phyloP scores from a whole-genome alignment of 2,329 filamentous ascomycete species.

The Proliferodiscus dingleyae region DNA sequence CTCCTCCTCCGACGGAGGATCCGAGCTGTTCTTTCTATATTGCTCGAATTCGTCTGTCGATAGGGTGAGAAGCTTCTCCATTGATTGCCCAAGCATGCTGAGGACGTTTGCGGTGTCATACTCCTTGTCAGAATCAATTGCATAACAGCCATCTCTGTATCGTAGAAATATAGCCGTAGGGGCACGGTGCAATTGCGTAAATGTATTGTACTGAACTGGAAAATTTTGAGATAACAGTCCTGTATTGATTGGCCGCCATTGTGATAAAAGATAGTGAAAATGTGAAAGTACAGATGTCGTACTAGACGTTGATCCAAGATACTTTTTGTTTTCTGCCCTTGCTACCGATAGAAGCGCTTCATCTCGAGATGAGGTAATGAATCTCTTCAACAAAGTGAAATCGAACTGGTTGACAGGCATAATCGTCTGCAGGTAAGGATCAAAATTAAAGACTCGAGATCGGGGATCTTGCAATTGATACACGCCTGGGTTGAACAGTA shows the following conservation, averaged over 20 bases:
- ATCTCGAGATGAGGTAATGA: constrained; percentile 90
- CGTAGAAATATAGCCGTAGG: constrained; percentile 79
- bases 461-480: constrained; percentile 87
- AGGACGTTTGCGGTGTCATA: constrained; percentile 81
- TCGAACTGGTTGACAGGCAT: constrained; percentile 94
- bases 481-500: constrained; percentile 92
- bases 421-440: constrained; percentile 86
- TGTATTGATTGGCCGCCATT: constrained; percentile 70
- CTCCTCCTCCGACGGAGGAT: constrained; percentile 67
- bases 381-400: constrained; percentile 78
- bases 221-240: constrained; percentile 65
- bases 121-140: constrained; percentile 94
- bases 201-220: constrained; percentile 53
- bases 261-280: constrained; percentile 86
- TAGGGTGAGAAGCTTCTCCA: constrained; percentile 91
- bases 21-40: constrained; percentile 65
- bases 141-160: constrained; percentile 80
- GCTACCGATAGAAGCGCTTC: constrained; percentile 64
- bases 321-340: constrained; percentile 64
- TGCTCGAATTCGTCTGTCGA: constrained; percentile 79
- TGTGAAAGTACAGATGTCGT: constrained; percentile 86
- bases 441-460: constrained; percentile 90
- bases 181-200: constrained; percentile 66
- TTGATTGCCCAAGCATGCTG: constrained; percentile 87
- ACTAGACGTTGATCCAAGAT: constrained; percentile 92